These are phyloP conservation scores for Pochonia chlamydosporia DNA, from an alignment of 2,329 filamentous ascomycete species.

Conservation along the genomic window DNA sequence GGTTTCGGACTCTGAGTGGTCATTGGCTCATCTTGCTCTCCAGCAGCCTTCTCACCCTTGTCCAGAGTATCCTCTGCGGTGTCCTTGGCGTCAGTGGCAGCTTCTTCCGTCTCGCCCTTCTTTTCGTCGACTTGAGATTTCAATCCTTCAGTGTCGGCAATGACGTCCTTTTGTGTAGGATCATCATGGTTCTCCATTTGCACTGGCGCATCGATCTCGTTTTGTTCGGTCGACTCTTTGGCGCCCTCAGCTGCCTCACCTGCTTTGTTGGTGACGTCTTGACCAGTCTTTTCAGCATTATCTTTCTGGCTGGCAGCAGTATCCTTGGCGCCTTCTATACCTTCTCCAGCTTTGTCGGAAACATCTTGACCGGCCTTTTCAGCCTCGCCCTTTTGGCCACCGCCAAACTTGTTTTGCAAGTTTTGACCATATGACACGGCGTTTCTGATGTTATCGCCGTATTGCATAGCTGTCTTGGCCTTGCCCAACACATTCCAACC, in stretches of 20 bases:
- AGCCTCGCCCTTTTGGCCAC: background rate
- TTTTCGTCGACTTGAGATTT: background rate
- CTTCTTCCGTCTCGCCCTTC: constrained; percentile 9
- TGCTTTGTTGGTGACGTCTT: too few relatives aligned
- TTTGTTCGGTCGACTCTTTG: too few relatives aligned
- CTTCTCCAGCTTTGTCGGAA: background rate
- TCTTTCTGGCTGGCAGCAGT: background rate
- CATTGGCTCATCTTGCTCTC: background rate
- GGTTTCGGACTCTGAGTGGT: background rate
- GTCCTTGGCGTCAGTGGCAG: constrained; percentile 6
- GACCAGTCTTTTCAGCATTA: too few relatives aligned
- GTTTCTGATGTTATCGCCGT: constrained; percentile 8
- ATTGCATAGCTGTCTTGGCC: constrained; percentile 19
- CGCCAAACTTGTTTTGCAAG: background rate
- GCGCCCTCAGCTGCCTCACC: too few relatives aligned
- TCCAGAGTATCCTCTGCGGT: constrained; percentile 7
- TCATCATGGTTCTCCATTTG: constrained; percentile 4
- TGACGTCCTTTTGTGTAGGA: constrained; percentile 6
- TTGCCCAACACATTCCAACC: constrained; percentile 23
- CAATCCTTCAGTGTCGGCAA: background rate
- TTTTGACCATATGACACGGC: constrained; percentile 12
- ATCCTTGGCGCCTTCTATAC: background rate
- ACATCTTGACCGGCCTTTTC: background rate
- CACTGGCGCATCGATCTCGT: background rate
- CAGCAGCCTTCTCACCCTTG: constrained; percentile 8